Conservation (phyloP, 352 stramenopile genomes). For the Phytophthora colocasiae region DNA sequence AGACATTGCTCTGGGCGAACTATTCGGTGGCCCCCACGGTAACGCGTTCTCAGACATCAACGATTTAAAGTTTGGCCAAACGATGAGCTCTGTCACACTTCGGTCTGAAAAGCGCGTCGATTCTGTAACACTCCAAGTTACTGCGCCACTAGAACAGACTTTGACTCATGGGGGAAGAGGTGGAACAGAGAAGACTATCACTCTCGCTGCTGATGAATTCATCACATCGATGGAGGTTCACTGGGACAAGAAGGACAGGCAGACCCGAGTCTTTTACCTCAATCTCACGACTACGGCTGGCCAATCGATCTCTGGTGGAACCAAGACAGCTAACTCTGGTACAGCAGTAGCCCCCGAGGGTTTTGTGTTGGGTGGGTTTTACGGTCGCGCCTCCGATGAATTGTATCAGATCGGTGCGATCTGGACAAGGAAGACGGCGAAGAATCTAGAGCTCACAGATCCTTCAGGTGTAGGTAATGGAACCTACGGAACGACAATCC, state of each 20-base stretch:
- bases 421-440: constrained; percentile 8
- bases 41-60: constrained; percentile 36
- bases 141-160: constrained; percentile 15
- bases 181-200: constrained; percentile 15
- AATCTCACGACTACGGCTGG: constrained; percentile 6
- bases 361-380: constrained; percentile 30
- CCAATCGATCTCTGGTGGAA: constrained; percentile 22
- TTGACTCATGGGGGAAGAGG: constrained; percentile 31
- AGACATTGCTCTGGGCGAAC: constrained; percentile 22
- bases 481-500: constrained; percentile 30
- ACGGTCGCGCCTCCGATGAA: constrained; percentile 14
- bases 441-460: constrained; percentile 27
- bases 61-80: constrained; percentile 25
- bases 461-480: constrained; percentile 18
- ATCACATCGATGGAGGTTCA: constrained; percentile 29
- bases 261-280: constrained; percentile 37
- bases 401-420: constrained; percentile 26
- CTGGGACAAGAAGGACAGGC: constrained; percentile 35
- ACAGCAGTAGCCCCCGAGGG: constrained; percentile 15
- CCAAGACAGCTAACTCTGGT: constrained; percentile 14
- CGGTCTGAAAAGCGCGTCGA: constrained; percentile 41
- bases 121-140: constrained; percentile 41
- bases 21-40: constrained; percentile 29
- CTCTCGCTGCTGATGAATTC: constrained; percentile 10
- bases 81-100: constrained; percentile 17